phyloP scores from a whole-genome alignment of 2,329 filamentous ascomycete species.

The Helminthosporium solani region DNA sequence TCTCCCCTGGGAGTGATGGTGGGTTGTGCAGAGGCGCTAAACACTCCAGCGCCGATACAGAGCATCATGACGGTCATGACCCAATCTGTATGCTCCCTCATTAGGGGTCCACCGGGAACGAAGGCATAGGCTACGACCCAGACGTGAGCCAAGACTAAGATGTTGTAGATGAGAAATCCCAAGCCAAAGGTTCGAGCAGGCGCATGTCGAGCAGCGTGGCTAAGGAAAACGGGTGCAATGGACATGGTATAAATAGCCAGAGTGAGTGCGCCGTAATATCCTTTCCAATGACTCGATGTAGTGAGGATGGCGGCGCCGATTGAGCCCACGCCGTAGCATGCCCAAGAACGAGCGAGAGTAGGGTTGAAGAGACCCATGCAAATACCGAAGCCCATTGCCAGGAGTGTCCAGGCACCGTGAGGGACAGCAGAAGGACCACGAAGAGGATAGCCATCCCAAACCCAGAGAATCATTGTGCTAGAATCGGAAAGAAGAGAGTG shows the following conservation, averaged over 20 bases:
- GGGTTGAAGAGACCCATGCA: slow-evolving; percentile 74
- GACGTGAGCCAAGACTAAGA: slow-evolving; percentile 94
- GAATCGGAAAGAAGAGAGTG: slow-evolving; percentile 94
- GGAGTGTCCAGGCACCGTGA: slow-evolving; percentile 84
- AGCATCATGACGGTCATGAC: slow-evolving; percentile 87
- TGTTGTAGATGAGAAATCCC: slow-evolving; percentile 88
- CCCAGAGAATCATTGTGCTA: slow-evolving; percentile 98
- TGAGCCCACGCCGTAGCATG: slow-evolving; percentile 73
- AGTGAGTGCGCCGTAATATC: slow-evolving; percentile 79
- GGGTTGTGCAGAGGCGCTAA: slow-evolving; percentile 61
- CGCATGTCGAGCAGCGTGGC: slow-evolving; percentile 71
- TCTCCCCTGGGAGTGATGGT: slow-evolving; percentile 47
- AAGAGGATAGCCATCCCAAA: slow-evolving; percentile 94
- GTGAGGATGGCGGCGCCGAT: slow-evolving; percentile 78
- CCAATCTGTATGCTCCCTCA: slow-evolving; percentile 95
- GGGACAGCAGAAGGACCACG: slow-evolving; percentile 83
- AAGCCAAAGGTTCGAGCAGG: slow-evolving; percentile 82
- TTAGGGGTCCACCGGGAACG: slow-evolving; percentile 87
- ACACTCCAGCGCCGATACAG: slow-evolving; percentile 79
- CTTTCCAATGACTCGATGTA: slow-evolving; percentile 76
- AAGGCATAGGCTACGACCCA: slow-evolving; percentile 99
- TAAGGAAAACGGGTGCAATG: slow-evolving; percentile 71
- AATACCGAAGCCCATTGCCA: slow-evolving; percentile 82
- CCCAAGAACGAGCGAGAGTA: slow-evolving; percentile 72
- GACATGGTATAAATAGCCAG: slow-evolving; percentile 81